A percentile compares a stretch with the other conserved stretches of the same genome.
Conservation (phyloP, 2,329 filamentous ascomycete genomes). For the Aspergillus floridensis region DNA sequence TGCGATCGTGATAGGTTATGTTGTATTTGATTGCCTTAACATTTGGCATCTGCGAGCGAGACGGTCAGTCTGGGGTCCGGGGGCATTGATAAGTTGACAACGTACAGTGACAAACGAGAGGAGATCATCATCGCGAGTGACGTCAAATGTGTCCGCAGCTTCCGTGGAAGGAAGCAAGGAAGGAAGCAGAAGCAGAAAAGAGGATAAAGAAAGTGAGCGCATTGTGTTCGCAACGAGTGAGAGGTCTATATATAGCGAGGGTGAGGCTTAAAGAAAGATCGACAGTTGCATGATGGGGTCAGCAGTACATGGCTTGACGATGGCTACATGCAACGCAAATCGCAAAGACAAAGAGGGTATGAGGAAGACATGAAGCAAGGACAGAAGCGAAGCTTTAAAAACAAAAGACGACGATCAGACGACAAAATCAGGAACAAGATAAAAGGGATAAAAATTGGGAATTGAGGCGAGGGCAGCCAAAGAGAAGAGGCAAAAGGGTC, state of each 20-base stretch:
- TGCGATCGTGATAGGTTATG: slow-evolving; percentile 23
- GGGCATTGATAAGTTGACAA: not conserved
- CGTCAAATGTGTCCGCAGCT: not conserved
- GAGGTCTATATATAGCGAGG: not conserved
- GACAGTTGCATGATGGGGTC: not conserved
- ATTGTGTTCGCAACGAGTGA: not conserved
- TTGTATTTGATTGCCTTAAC: slow-evolving; percentile 31
- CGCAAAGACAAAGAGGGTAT: not conserved
- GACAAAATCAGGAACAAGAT: not conserved
- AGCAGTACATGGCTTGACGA: not conserved
- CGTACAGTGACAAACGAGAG: slow-evolving; percentile 3
- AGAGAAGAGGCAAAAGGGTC: not conserved
- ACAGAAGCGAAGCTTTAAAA: not conserved
- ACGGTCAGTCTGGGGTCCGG: no score
- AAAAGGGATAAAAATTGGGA: not conserved
- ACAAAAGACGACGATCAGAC: not conserved
- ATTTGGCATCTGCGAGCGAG: slow-evolving; percentile 25
- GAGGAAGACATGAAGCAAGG: no score
- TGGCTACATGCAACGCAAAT: not conserved
- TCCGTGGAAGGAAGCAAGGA: not conserved
- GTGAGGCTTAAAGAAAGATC: not conserved
- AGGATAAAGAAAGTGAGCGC: not conserved
- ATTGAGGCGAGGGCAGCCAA: not conserved
- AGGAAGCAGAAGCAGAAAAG: not conserved
- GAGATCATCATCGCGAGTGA: slow-evolving; percentile 3